Evolutionary conservation across 495 filamentous ascomycete genomes (phyloP).

Genomic region (Neurospora terricola): DNA sequence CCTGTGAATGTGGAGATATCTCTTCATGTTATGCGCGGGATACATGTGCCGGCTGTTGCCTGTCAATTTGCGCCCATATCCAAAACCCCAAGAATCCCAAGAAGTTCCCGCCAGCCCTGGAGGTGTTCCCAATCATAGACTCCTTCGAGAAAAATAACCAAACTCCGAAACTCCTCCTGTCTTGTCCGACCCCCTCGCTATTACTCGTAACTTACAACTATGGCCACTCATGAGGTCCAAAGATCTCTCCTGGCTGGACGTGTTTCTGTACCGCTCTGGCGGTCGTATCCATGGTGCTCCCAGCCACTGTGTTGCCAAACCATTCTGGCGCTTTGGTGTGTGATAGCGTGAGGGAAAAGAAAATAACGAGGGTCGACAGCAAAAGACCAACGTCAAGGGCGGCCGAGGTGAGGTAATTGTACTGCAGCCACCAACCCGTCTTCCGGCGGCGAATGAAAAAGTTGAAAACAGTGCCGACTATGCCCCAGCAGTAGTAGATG

Average conservation of each 20-base stretch:
- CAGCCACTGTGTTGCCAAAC: slow-evolving; percentile 52
- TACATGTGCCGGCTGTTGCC: neutral
- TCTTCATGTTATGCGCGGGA: neutral
- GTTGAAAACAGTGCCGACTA: slow-evolving; percentile 58
- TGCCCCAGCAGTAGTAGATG: slow-evolving; percentile 61
- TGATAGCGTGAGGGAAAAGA: slow-evolving; percentile 54
- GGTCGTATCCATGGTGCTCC: slow-evolving; percentile 29
- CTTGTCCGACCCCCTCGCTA: neutral
- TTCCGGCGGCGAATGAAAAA: slow-evolving; percentile 51
- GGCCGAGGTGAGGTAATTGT: slow-evolving; percentile 69
- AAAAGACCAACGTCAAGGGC: slow-evolving; percentile 60
- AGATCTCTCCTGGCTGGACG: slow-evolving; percentile 29
- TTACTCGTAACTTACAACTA: slow-evolving; percentile 7
- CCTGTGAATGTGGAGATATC: neutral
- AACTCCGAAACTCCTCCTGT: neutral
- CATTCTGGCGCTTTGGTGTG: slow-evolving; percentile 44
- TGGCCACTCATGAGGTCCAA: slow-evolving; percentile 36
- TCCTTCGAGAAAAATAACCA: neutral
- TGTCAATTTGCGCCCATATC: neutral
- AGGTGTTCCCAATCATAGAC: neutral
- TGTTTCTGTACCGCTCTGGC: slow-evolving; percentile 24
- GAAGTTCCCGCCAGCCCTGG: neutral
- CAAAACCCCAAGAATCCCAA: neutral
- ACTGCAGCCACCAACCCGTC: slow-evolving; percentile 66
- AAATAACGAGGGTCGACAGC: slow-evolving; percentile 58